These are phyloP conservation scores for Pseudomicrostroma phylloplanum DNA, from an alignment of 1,284 basidiomycete species.

Conservation along the genomic window DNA sequence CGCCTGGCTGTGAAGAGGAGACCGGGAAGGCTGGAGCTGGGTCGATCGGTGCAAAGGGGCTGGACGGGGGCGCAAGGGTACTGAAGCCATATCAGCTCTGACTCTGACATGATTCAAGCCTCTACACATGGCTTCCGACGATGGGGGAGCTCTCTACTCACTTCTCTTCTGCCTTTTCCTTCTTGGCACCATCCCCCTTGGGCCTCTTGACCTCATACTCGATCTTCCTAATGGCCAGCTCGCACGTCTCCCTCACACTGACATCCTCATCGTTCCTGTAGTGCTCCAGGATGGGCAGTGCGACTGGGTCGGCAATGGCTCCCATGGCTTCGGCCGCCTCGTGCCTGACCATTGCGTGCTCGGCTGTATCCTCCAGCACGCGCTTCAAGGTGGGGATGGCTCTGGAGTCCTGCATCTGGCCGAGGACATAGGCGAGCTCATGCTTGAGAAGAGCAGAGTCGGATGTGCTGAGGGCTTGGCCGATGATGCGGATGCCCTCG, in stretches of 20 bases:
- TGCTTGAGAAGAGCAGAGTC: constrained; percentile 89
- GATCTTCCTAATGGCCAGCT: constrained; percentile 92
- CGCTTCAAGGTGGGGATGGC: constrained; percentile 74
- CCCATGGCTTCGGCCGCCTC: constrained; percentile 99
- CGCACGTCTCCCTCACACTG: constrained; percentile 89
- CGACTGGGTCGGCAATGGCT: constrained; percentile 69
- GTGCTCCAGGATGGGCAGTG: constrained; percentile 67
- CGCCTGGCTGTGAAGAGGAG: constrained; percentile 6
- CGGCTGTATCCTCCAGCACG: constrained; percentile 64
- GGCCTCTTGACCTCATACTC: constrained; percentile 63
- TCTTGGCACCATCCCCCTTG: constrained; percentile 53
- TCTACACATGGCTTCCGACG: neutral
- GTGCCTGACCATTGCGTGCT: constrained; percentile 97
- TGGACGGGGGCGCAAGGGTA: neutral
- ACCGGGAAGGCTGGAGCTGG: constrained; percentile 66
- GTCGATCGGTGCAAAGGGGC: constrained; percentile 76
- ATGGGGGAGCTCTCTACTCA: neutral
- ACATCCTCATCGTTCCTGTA: constrained; percentile 70
- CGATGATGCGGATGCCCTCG: constrained; percentile 72
- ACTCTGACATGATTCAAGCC: neutral
- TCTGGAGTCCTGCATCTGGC: constrained; percentile 70
- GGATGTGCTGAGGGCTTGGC: constrained; percentile 71
- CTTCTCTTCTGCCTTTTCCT: constrained; percentile 49
- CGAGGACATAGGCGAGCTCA: constrained; percentile 93
- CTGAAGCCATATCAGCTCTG: neutral